A percentile compares a stretch with the other conserved stretches of the same genome.
phyloP scores from a whole-genome alignment of 2,329 filamentous ascomycete species.

The Meredithiella fracta region DNA sequence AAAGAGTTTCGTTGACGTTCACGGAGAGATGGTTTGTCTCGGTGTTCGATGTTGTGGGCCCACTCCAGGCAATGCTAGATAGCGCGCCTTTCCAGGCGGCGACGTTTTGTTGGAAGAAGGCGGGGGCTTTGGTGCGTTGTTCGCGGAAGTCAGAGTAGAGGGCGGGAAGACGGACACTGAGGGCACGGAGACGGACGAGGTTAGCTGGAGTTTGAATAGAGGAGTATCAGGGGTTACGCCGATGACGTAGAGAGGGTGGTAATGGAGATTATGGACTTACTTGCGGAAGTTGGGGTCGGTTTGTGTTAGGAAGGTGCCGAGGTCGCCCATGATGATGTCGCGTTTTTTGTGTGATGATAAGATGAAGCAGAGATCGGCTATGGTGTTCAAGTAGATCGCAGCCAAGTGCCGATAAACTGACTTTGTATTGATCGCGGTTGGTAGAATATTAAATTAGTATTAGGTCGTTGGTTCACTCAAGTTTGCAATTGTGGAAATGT shows the following conservation, averaged over 20 bases:
- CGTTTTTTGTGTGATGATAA: not conserved
- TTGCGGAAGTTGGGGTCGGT: conserved; percentile 46
- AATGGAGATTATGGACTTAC: conserved; percentile 21
- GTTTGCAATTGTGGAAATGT: no score
- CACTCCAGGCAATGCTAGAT: conserved; percentile 48
- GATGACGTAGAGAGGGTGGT: not conserved
- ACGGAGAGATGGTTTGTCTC: conserved; percentile 35
- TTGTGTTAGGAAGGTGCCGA: conserved; percentile 48
- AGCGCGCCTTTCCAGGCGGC: conserved; percentile 64
- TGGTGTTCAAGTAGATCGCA: no score
- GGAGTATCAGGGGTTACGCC: not conserved
- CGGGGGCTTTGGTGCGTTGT: conserved; percentile 61
- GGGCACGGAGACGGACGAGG: not conserved
- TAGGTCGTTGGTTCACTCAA: no score
- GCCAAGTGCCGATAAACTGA: no score
- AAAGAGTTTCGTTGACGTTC: conserved; percentile 43
- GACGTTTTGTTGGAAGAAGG: conserved; percentile 69
- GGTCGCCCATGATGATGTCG: conserved; percentile 39
- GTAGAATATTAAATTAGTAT: no score
- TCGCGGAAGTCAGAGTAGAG: conserved; percentile 75
- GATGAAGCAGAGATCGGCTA: no score
- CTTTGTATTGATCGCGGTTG: no score
- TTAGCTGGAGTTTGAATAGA: not conserved
- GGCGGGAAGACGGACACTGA: conserved; percentile 60
- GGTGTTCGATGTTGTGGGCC: conserved; percentile 30